Base-by-base conservation (phyloP, 2,329 filamentous ascomycete genomes). In the Hirsutella minnesotensis region DNA sequence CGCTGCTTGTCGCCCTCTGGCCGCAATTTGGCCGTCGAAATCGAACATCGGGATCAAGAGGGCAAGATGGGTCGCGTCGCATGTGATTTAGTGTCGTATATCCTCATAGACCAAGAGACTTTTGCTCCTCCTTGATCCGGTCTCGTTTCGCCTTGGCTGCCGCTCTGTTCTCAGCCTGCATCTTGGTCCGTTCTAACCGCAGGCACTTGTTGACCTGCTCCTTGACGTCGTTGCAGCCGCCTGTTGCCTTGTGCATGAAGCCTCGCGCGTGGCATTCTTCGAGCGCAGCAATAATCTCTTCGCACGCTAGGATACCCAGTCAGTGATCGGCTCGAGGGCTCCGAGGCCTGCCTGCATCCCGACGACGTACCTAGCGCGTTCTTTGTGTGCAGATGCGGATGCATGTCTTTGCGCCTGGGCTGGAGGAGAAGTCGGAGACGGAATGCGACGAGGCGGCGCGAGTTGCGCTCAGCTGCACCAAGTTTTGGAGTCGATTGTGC, bases 331-430 rank as follows among this genome's bases (percentile, higher is more conserved):
- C 12, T 27, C 8, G 3, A 16, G 40, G 41, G 3, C 33, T 18
- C 9, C 33, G 33, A n/a, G 4, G 4, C 15, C 15, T 16, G 3
- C 4, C 33, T 18, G 33, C 16, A 13, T 3, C 4, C 9, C 8
- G 21, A 15, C 9, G 21, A 8, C 57, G 37, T 75, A 95, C 90
- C 89, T 53, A 77, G 72, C 54, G 94, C 94, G 60, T 95, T 83
- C 61, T 92, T 87, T 22, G 87, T 95, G 60, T 96, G 89, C 3
- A 98, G 70, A 68, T 95, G 90, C 43, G 92, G 94, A 86, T 98
- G 92, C 92, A 98, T 98, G 37, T 35, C 18, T 33, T n/a, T 13
- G 31, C n/a, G 31, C 31, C 5, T 16, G 31, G 5, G 31, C 31
- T 27, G 24, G 24, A 27, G 24, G 24, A 27, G 24, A 12, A n/a